phyloP scores from a whole-genome alignment of 1,139 yeast species.

The Scheffersomyces titani region DNA sequence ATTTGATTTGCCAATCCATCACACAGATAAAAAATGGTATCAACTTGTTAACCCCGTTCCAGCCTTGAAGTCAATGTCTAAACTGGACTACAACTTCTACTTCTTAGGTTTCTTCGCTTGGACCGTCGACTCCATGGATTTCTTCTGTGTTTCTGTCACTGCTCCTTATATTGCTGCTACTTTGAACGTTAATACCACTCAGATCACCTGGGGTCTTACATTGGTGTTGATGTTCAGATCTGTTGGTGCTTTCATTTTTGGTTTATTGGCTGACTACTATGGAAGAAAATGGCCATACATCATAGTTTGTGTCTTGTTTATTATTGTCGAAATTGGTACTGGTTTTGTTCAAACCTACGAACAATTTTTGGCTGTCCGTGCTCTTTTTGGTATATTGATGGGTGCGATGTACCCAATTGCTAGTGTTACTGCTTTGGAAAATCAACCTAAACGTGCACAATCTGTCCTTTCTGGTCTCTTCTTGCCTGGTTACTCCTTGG shows the following conservation, averaged over 20 bases:
- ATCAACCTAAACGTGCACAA: slow-evolving; percentile 61
- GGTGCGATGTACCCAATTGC: slow-evolving; percentile 74
- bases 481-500: slow-evolving; percentile 76
- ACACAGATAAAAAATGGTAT: slow-evolving; percentile 11
- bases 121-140: slow-evolving; percentile 82
- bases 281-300: slow-evolving; percentile 77
- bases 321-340: slow-evolving; percentile 66
- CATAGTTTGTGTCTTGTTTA: slow-evolving; percentile 51
- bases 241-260: slow-evolving; percentile 75
- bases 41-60: slow-evolving; percentile 55
- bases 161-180: slow-evolving; percentile 56
- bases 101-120: slow-evolving; percentile 67
- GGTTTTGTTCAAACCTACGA: slow-evolving; percentile 67
- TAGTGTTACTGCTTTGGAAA: slow-evolving; percentile 68
- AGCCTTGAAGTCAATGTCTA: slow-evolving; percentile 44
- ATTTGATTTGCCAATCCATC: slow-evolving; percentile 13
- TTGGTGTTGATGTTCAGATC: slow-evolving; percentile 77
- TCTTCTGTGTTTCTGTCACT: slow-evolving; percentile 67
- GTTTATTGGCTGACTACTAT: slow-evolving; percentile 63
- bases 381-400: slow-evolving; percentile 67
- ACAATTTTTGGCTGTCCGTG: slow-evolving; percentile 71
- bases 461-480: slow-evolving; percentile 68
- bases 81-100: slow-evolving; percentile 63
- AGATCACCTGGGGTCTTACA: slow-evolving; percentile 79
- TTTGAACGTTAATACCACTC: slow-evolving; percentile 49